Percentiles rank a stretch among this genome's conserved stretches.
phyloP scores from a whole-genome alignment of 176 grass and related monocot species.

The Chloris gayana region DNA sequence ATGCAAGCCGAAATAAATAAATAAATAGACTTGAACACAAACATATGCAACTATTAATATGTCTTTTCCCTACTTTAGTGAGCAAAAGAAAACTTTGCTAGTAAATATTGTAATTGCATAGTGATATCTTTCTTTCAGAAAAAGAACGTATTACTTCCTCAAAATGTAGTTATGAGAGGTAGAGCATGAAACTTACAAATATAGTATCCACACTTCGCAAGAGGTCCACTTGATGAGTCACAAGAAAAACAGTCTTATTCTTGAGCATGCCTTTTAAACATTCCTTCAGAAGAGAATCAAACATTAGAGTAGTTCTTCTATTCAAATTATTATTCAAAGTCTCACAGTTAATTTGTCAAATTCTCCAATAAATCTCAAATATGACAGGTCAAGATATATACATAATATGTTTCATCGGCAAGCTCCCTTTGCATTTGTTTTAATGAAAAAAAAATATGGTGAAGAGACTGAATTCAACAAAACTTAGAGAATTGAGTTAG shows the following conservation, averaged over 20 bases:
- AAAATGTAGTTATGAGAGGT: background rate
- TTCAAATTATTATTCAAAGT: no score
- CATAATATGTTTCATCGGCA: background rate
- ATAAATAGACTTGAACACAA: background rate
- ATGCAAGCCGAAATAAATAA: background rate
- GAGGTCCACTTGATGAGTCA: conserved; percentile 81
- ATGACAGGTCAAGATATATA: background rate
- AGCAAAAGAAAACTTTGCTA: background rate
- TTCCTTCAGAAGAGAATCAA: conserved; percentile 43
- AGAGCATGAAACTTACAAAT: conserved; percentile 47
- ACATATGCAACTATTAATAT: background rate
- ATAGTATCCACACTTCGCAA: conserved; percentile 61
- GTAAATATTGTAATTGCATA: no score
- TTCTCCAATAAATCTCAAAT: background rate
- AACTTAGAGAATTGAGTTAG: no score
- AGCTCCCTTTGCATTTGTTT: background rate
- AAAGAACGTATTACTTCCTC: background rate
- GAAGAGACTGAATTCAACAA: no score
- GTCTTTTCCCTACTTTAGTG: background rate
- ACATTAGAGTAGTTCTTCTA: background rate
- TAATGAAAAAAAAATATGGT: background rate
- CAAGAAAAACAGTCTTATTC: conserved; percentile 70
- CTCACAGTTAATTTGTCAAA: no score
- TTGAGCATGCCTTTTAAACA: conserved; percentile 66
- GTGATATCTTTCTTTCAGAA: background rate